Conservation (phyloP, 83 land plant species). For the Picea engelmannii region DNA sequence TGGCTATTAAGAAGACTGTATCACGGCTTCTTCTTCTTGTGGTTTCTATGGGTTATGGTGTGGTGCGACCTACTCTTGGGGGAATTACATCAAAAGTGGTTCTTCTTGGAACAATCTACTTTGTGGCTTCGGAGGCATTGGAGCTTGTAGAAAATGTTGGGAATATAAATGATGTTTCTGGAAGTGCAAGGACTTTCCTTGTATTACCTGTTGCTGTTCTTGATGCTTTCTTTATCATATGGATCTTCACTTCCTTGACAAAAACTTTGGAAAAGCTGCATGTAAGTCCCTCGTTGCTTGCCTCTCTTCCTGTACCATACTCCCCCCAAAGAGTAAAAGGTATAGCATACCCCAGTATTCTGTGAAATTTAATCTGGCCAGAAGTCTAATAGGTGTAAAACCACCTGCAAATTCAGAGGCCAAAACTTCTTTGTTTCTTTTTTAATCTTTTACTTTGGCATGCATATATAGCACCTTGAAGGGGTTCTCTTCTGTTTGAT, state of each 20-base stretch:
- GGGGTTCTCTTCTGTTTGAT: background rate
- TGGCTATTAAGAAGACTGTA: conserved; percentile 44
- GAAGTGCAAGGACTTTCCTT: conserved; percentile 28
- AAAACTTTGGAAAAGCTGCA: conserved; percentile 49
- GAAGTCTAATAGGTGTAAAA: background rate
- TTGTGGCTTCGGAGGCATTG: conserved; percentile 40
- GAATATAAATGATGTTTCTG: conserved; percentile 31
- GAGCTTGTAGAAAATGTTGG: conserved; percentile 46
- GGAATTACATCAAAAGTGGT: conserved; percentile 37
- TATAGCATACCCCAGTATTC: background rate
- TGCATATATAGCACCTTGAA: background rate
- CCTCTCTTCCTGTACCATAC: background rate
- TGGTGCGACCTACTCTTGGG: conserved; percentile 37
- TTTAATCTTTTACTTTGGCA: no score
- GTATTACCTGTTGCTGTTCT: conserved; percentile 41
- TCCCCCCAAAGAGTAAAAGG: background rate
- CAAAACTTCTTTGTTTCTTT: background rate
- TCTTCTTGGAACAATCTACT: conserved; percentile 30
- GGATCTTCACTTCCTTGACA: conserved; percentile 48
- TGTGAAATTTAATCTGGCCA: background rate
- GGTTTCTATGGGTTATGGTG: conserved; percentile 55
- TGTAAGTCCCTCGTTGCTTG: conserved; percentile 17
- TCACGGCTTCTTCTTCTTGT: conserved; percentile 43
- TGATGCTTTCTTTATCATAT: conserved; percentile 43
- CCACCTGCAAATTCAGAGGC: background rate